These are phyloP conservation scores for Tribonema minus DNA, from an alignment of 108 stramenopile genomes.

Conservation along the genomic window DNA sequence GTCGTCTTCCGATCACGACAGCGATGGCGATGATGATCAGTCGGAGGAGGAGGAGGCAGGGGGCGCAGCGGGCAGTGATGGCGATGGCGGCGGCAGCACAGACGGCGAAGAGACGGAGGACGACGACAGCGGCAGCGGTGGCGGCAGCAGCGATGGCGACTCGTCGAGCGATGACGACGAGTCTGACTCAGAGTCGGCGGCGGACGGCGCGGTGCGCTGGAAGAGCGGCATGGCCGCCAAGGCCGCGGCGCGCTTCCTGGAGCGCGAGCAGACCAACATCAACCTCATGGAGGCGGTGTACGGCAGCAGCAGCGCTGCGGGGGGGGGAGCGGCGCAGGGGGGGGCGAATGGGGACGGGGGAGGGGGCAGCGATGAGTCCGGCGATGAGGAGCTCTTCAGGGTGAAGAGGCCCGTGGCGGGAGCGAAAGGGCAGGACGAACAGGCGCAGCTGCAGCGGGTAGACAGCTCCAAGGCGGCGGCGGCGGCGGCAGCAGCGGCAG, in stretches of 20 bases:
- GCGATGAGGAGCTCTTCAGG: no score
- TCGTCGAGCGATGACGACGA: conserved; percentile 1
- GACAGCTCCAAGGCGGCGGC: no score
- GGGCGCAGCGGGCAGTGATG: conserved; percentile 48
- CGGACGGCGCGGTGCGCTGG: conserved; percentile 13
- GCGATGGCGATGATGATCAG: not conserved
- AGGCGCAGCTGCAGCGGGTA: no score
- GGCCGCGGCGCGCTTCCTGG: conserved; percentile 22
- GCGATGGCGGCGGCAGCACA: not conserved
- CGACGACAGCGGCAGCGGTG: no score
- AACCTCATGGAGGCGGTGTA: conserved; percentile 51
- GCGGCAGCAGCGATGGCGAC: conserved; percentile 15
- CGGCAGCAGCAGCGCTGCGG: conserved; percentile 41
- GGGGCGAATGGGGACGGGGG: conserved; percentile 6
- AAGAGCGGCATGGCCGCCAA: conserved; percentile 42
- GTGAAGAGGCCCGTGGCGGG: no score
- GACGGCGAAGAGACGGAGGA: conserved; percentile 1
- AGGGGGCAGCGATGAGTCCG: not conserved
- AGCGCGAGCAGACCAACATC: conserved; percentile 15
- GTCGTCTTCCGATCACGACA: conserved; percentile 58
- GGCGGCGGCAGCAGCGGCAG: no score
- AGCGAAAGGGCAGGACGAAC: no score
- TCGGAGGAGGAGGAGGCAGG: not conserved
- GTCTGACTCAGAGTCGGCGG: conserved; percentile 44
- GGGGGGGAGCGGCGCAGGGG: conserved; percentile 53